Evolutionary conservation across 352 stramenopile species (phyloP).

Genomic region (Globisporangium abappressorium): DNA sequence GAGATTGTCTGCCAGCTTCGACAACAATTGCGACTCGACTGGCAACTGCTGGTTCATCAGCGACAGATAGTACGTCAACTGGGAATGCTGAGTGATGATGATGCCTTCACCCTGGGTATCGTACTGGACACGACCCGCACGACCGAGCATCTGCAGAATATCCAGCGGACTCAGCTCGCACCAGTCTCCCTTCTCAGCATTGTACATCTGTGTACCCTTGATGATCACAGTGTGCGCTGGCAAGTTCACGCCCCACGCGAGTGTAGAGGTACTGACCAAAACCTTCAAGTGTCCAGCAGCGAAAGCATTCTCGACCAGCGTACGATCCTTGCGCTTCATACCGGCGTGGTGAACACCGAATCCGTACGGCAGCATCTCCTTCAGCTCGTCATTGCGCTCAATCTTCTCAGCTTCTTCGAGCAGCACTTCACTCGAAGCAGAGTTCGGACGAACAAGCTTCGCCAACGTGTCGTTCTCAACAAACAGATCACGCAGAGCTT

Average conservation of each 20-base stretch:
- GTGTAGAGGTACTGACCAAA: slow-evolving; percentile 97
- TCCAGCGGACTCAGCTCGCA: slow-evolving; percentile 98
- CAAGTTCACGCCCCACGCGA: slow-evolving; percentile 99
- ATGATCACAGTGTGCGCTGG: slow-evolving; percentile 99
- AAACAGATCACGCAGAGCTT: slow-evolving; percentile 95
- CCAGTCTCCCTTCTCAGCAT: slow-evolving; percentile 97
- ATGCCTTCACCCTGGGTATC: slow-evolving; percentile 98
- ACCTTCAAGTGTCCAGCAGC: slow-evolving; percentile 96
- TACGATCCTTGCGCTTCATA: slow-evolving; percentile 96
- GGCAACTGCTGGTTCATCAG: slow-evolving; percentile 99
- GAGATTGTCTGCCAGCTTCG: slow-evolving; percentile 95
- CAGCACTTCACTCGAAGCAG: slow-evolving; percentile 90
- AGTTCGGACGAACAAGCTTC: slow-evolving; percentile 88
- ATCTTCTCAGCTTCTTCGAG: slow-evolving; percentile 91
- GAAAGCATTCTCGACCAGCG: slow-evolving; percentile 98
- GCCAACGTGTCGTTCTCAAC: slow-evolving; percentile 94
- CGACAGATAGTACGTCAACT: slow-evolving; percentile 99
- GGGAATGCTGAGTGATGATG: slow-evolving; percentile 98
- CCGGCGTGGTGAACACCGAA: slow-evolving; percentile 99
- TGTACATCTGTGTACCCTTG: slow-evolving; percentile 99
- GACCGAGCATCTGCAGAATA: slow-evolving; percentile 99
- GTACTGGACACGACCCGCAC: slow-evolving; percentile 98
- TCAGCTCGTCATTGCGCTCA: slow-evolving; percentile 96
- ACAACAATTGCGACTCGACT: slow-evolving; percentile 98
- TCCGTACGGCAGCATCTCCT: slow-evolving; percentile 97